phyloP scores from a whole-genome alignment of 2,329 filamentous ascomycete genomes.

The Pseudomassariella vexata region DNA sequence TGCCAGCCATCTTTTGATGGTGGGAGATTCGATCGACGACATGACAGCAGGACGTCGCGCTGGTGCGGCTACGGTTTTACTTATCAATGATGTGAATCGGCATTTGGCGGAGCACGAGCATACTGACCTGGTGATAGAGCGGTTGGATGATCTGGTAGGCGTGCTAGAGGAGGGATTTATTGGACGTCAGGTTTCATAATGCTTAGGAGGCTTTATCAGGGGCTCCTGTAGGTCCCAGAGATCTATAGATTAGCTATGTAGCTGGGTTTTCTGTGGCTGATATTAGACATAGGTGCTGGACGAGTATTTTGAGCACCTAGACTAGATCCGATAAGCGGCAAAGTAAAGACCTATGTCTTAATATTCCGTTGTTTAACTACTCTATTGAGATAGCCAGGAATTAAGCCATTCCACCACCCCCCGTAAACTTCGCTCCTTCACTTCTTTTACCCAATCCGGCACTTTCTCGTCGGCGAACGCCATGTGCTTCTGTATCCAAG shows the following conservation, averaged over 20 bases:
- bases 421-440: constrained; percentile 21
- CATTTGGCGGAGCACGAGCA: constrained; percentile 65
- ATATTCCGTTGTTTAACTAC: neutral
- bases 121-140: constrained; percentile 68
- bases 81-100: constrained; percentile 76
- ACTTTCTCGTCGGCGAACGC: constrained; percentile 35
- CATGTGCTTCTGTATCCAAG: constrained; percentile 40
- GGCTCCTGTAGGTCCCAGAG: no score
- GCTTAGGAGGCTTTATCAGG: no score
- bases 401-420: constrained; percentile 22
- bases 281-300: no score
- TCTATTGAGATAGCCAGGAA: constrained; percentile 16
- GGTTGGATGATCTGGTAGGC: constrained; percentile 69
- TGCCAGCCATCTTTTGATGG: constrained; percentile 53
- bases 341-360: no score
- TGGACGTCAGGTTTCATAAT: constrained; percentile 33
- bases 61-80: constrained; percentile 83
- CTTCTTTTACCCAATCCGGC: constrained; percentile 35
- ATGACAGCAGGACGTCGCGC: constrained; percentile 81
- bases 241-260: no score
- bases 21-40: constrained; percentile 82
- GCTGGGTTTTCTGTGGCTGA: no score
- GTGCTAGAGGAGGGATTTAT: constrained; percentile 72
- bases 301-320: no score
- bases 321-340: no score